phyloP scores from a whole-genome alignment of 2,329 filamentous ascomycete genomes.

The Paramyrothecium sp. region DNA sequence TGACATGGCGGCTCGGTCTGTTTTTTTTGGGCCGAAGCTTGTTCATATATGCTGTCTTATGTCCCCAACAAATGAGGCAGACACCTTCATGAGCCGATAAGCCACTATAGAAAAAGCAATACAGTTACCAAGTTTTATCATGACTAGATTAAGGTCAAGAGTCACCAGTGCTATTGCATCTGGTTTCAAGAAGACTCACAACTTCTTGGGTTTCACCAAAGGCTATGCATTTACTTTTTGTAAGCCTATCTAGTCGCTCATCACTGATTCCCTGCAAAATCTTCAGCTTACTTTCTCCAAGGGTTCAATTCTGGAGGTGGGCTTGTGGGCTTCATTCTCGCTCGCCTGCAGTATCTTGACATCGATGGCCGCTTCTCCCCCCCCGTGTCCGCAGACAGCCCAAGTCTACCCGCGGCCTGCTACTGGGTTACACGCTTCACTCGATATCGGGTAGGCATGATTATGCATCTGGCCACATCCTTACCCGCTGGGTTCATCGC shows the following conservation, averaged over 20 bases:
- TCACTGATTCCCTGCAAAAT: not conserved
- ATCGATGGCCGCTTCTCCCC: constrained; percentile 32
- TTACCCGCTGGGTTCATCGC: constrained; percentile 39
- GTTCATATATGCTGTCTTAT: not conserved
- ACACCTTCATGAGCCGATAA: not conserved
- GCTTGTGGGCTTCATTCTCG: constrained; percentile 44
- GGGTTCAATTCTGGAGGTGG: constrained; percentile 35
- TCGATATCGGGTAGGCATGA: constrained; percentile 33
- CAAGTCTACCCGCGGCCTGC: constrained; percentile 14
- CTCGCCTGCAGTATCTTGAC: constrained; percentile 45
- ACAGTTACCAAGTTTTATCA: not conserved
- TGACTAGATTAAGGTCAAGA: not conserved
- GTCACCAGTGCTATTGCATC: not conserved
- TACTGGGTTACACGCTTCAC: constrained; percentile 26
- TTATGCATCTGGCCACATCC: constrained; percentile 38
- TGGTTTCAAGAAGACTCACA: not conserved
- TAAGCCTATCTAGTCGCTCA: not conserved
- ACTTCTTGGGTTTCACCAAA: constrained; percentile 2
- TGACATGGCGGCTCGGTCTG: not conserved
- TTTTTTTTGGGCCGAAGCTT: not conserved
- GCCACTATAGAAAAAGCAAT: not conserved
- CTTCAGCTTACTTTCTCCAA: not conserved
- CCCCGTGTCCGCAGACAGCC: not conserved
- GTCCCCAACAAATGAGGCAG: not conserved
- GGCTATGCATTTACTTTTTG: not conserved